phyloP scores from a whole-genome alignment of 129 eudicot genomes.

The Flaveria sonorensis region DNA sequence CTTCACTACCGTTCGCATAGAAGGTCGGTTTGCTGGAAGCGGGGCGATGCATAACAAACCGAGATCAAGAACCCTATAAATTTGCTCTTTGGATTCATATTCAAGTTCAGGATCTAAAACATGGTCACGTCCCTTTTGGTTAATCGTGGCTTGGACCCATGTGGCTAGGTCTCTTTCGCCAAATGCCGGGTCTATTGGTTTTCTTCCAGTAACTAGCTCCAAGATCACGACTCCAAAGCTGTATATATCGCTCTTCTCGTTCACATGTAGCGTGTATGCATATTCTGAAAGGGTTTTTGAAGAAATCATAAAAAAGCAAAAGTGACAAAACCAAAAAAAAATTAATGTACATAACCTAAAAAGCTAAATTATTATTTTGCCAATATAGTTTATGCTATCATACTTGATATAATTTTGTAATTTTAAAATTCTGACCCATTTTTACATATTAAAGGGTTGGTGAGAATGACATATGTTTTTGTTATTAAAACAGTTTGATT shows the following conservation, averaged over 20 bases:
- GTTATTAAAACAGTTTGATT: too few relatives aligned
- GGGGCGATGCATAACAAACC: conserved; percentile 65
- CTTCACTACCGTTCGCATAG: conserved; percentile 80
- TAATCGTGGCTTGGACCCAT: conserved; percentile 61
- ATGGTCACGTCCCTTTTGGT: conserved; percentile 55
- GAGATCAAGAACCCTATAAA: conserved; percentile 61
- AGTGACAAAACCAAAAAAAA: not conserved
- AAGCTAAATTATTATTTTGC: not conserved
- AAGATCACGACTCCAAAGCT: conserved; percentile 88
- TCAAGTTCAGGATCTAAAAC: conserved; percentile 64
- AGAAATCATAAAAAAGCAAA: not conserved
- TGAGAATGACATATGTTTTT: too few relatives aligned
- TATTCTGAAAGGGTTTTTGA: conserved; percentile 50
- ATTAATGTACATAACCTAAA: not conserved
- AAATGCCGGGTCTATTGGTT: conserved; percentile 57
- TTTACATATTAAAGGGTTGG: too few relatives aligned
- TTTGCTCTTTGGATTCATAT: conserved; percentile 51
- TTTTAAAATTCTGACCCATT: too few relatives aligned
- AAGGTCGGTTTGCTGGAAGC: conserved; percentile 77
- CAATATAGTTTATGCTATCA: not conserved
- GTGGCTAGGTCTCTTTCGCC: conserved; percentile 73
- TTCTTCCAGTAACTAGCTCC: conserved; percentile 78
- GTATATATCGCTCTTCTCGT: conserved; percentile 88
- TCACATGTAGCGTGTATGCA: conserved; percentile 86
- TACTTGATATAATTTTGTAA: too few relatives aligned